Evolutionary conservation across 1,284 basidiomycete genomes (phyloP).

Genomic region (Melampsora larici-populina): DNA sequence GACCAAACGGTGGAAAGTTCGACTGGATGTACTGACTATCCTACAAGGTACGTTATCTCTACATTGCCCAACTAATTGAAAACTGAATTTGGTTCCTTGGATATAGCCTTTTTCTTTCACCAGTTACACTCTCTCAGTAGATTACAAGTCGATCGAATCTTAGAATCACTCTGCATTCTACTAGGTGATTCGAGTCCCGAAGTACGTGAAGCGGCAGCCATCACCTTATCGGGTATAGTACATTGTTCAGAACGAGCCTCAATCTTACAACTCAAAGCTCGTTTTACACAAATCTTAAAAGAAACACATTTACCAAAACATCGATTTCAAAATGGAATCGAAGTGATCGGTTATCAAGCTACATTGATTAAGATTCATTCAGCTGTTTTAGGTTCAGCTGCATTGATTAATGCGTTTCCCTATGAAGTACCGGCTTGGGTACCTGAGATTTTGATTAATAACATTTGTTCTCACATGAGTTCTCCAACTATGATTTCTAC

Average conservation of each 20-base stretch:
- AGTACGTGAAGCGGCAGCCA: conserved; percentile 88
- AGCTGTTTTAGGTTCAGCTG: conserved; percentile 79
- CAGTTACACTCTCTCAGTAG: conserved; percentile 60
- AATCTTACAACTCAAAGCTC: conserved; percentile 80
- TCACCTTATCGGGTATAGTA: conserved; percentile 81
- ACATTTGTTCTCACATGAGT: conserved; percentile 30
- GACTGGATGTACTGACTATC: conserved; percentile 58
- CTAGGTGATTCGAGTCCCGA: conserved; percentile 86
- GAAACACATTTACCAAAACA: conserved; percentile 66
- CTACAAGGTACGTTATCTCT: conserved; percentile 70
- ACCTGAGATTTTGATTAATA: conserved; percentile 37
- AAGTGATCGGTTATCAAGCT: conserved; percentile 67
- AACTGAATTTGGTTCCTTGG: neutral
- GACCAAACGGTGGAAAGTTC: conserved; percentile 57
- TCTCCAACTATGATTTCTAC: conserved; percentile 40
- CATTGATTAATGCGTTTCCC: conserved; percentile 74
- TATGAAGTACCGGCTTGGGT: conserved; percentile 81
- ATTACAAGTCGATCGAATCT: conserved; percentile 45
- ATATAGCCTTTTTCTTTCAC: conserved; percentile 76
- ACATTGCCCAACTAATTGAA: conserved; percentile 59
- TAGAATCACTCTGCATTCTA: conserved; percentile 66
- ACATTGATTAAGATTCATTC: conserved; percentile 76
- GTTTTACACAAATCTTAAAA: conserved; percentile 68
- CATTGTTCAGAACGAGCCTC: conserved; percentile 87
- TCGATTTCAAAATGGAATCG: conserved; percentile 59